phyloP scores from a whole-genome alignment of 768 basidiomycete genomes.

The Suillus clintonianus region DNA sequence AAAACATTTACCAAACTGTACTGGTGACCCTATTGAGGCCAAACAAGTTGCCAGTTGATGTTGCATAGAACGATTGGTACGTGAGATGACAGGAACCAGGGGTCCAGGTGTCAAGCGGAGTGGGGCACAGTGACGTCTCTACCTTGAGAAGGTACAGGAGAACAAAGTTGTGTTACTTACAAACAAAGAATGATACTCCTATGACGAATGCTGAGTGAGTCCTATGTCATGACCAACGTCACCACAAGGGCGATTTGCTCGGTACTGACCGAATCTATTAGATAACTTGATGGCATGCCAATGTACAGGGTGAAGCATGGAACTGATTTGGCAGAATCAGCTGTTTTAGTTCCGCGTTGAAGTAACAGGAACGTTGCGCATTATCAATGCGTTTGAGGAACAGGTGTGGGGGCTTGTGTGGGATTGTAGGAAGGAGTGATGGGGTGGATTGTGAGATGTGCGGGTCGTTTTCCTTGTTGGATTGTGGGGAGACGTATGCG shows the following conservation, averaged over 20 bases:
- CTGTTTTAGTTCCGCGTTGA: neutral
- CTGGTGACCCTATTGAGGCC: neutral
- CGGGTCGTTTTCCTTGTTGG: neutral
- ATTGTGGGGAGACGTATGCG: neutral
- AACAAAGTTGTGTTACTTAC: neutral
- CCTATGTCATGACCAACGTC: neutral
- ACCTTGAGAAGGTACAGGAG: neutral
- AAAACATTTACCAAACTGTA: neutral
- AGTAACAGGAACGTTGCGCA: neutral
- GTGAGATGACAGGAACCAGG: no score
- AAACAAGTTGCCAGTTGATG: neutral
- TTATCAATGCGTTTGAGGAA: neutral
- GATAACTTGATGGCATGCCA: neutral
- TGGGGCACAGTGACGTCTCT: neutral
- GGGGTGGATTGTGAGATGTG: neutral
- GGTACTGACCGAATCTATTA: neutral
- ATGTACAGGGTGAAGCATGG: neutral
- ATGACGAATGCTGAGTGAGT: neutral
- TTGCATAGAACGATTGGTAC: neutral
- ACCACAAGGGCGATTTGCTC: neutral
- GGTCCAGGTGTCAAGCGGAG: no score
- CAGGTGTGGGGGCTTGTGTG: neutral
- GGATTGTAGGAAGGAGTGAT: neutral
- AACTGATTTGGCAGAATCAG: neutral
- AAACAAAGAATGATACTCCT: neutral